Evolutionary conservation across 2,329 filamentous ascomycete genomes (phyloP).

Genomic region (Alternaria longipes): DNA sequence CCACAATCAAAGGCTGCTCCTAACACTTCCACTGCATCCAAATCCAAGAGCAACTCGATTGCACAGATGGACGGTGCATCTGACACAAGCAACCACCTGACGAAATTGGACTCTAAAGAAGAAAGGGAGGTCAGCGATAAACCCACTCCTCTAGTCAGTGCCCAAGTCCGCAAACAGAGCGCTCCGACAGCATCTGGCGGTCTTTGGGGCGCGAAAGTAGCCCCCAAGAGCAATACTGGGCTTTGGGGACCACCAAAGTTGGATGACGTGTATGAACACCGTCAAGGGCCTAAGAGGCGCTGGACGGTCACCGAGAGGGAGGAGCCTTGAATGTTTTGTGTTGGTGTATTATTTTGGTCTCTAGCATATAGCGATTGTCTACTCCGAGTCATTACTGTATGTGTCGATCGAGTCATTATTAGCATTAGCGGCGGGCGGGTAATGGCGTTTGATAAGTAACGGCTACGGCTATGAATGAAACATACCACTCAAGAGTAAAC

Average conservation of each 20-base stretch:
- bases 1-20: slow-evolving; percentile 27
- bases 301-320: slow-evolving; percentile 55
- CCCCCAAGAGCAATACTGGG: slow-evolving; percentile 40
- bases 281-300: slow-evolving; percentile 53
- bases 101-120: slow-evolving; percentile 35
- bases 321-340: slow-evolving; percentile 12
- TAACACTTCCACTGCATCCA: slow-evolving; percentile 18
- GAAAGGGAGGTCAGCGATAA: slow-evolving; percentile 42
- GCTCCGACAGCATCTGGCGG: slow-evolving; percentile 21
- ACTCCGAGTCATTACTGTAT: neutral
- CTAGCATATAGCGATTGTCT: neutral
- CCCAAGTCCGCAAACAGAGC: slow-evolving; percentile 29
- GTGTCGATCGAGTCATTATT: neutral
- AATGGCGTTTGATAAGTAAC: slow-evolving; percentile 2
- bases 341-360: neutral
- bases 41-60: slow-evolving; percentile 7
- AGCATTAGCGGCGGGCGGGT: slow-evolving; percentile 1
- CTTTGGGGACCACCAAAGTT: slow-evolving; percentile 56
- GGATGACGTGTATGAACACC: slow-evolving; percentile 49
- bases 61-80: slow-evolving; percentile 15
- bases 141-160: slow-evolving; percentile 40
- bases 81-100: slow-evolving; percentile 20
- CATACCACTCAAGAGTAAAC: neutral
- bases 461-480: slow-evolving; percentile 2
- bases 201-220: slow-evolving; percentile 39